These are phyloP conservation scores for Craspedostauros australis DNA, from an alignment of 108 stramenopile genomes.

Conservation along the genomic window DNA sequence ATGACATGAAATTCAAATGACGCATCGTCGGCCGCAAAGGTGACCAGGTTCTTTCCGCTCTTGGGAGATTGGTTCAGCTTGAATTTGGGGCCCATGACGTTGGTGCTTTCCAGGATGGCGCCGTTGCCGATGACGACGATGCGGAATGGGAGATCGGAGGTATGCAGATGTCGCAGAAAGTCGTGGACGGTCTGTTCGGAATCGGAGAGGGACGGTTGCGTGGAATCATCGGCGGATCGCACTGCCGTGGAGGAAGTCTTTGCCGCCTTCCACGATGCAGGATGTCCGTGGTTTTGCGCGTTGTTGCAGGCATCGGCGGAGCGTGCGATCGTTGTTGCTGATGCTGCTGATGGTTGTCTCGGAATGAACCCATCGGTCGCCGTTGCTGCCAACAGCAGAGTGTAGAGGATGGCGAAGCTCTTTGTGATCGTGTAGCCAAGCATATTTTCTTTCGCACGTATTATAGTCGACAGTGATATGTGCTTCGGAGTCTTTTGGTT, in stretches of 20 bases:
- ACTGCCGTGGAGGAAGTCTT: no score
- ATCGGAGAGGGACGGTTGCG: no score
- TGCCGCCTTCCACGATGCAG: neutral
- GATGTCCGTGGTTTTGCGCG: neutral
- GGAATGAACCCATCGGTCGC: no score
- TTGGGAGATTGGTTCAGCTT: constrained; percentile 51
- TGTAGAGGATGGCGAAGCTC: no score
- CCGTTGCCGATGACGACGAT: constrained; percentile 81
- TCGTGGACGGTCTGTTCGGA: constrained; percentile 38
- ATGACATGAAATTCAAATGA: constrained; percentile 81
- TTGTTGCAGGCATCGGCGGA: neutral
- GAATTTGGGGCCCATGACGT: constrained; percentile 43
- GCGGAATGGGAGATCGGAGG: constrained; percentile 51
- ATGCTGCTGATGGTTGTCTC: no score
- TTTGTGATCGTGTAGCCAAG: no score
- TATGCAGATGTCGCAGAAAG: constrained; percentile 40
- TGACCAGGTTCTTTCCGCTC: constrained; percentile 52
- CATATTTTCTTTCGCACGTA: no score
- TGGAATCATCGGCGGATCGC: no score
- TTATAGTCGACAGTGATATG: no score
- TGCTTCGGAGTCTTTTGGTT: no score
- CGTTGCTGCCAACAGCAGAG: no score
- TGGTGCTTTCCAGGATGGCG: constrained; percentile 79
- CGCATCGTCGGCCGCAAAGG: constrained; percentile 66
- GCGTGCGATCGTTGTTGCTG: constrained; percentile 2